Evolutionary conservation across 1,284 basidiomycete species (phyloP).

Genomic region (Agroathelia rolfsii): DNA sequence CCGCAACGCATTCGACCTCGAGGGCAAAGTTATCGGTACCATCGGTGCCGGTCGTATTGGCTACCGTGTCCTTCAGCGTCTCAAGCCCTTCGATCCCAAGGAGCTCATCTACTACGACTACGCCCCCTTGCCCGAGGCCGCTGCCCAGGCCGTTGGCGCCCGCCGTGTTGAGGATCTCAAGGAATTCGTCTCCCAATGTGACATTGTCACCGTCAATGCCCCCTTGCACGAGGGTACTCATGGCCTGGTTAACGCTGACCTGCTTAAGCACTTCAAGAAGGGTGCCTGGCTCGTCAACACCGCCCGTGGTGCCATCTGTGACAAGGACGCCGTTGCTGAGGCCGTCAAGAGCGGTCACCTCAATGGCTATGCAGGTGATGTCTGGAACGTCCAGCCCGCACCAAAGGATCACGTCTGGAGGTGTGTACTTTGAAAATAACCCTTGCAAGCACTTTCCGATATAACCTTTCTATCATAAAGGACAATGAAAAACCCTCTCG

Average conservation of each 20-base stretch:
- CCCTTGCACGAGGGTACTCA: conserved; percentile 85
- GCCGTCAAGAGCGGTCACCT: conserved; percentile 77
- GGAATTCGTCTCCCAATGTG: conserved; percentile 76
- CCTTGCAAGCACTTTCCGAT: no score
- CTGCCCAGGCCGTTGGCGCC: conserved; percentile 62
- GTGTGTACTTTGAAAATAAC: no score
- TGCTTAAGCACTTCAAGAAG: conserved; percentile 86
- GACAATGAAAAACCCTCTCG: conserved; percentile 70
- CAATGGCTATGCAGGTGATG: conserved; percentile 59
- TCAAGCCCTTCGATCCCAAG: conserved; percentile 83
- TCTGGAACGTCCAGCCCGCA: conserved; percentile 78
- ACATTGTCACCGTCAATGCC: conserved; percentile 84
- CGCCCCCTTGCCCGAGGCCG: conserved; percentile 66
- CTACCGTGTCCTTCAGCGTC: conserved; percentile 82
- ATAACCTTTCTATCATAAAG: no score
- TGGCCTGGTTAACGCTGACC: conserved; percentile 75
- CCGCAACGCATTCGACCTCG: conserved; percentile 79
- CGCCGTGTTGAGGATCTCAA: conserved; percentile 77
- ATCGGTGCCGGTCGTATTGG: conserved; percentile 85
- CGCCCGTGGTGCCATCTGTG: conserved; percentile 88
- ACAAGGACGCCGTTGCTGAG: conserved; percentile 70
- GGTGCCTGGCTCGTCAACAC: conserved; percentile 91
- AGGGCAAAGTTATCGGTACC: conserved; percentile 86
- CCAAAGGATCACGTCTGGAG: conserved; percentile 83
- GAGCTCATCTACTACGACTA: conserved; percentile 95